Percentiles rank a stretch among this genome's conserved stretches.
Conservation (phyloP, 2,329 filamentous ascomycete genomes). For the Fusarium aywerte region DNA sequence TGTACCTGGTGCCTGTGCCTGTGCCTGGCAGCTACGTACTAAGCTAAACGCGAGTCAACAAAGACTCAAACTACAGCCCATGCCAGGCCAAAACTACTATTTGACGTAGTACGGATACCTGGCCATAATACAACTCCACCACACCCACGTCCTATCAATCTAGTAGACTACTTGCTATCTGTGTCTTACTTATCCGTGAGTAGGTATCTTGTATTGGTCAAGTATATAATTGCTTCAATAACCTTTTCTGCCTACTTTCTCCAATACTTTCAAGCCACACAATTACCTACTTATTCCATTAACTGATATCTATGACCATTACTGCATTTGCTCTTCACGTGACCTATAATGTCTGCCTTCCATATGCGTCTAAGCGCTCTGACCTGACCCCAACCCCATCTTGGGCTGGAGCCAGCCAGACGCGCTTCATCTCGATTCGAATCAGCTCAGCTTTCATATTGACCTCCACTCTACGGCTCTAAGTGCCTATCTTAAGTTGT, state of each 20-base stretch:
- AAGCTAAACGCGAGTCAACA: conserved; percentile 29
- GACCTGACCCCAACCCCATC: conserved; percentile 8
- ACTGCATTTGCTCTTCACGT: conserved; percentile 18
- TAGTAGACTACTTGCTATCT: not conserved
- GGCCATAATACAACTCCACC: conserved; percentile 24
- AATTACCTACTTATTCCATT: too few species aligned
- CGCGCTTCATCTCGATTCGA: conserved; percentile 24
- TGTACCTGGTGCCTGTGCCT: not conserved
- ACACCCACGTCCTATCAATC: not conserved
- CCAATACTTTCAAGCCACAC: conserved; percentile 1
- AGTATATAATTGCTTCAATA: not conserved
- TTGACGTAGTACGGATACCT: not conserved
- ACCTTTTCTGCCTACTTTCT: not conserved
- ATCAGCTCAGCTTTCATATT: conserved; percentile 14
- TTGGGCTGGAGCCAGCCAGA: conserved; percentile 21
- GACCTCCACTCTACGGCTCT: conserved; percentile 21
- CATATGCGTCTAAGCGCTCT: conserved; percentile 20
- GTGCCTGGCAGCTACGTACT: not conserved
- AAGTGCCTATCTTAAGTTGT: conserved; percentile 8
- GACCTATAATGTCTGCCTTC: conserved; percentile 18
- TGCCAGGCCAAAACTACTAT: not conserved
- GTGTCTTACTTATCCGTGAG: not conserved
- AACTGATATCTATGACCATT: not conserved
- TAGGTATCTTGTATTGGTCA: not conserved
- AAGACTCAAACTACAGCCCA: conserved; percentile 32